Evolutionary conservation across 805 yeast genomes (phyloP), one percentile per base, ranked within the genome.

Genomic region (Gaillardinia entomophila): DNA sequence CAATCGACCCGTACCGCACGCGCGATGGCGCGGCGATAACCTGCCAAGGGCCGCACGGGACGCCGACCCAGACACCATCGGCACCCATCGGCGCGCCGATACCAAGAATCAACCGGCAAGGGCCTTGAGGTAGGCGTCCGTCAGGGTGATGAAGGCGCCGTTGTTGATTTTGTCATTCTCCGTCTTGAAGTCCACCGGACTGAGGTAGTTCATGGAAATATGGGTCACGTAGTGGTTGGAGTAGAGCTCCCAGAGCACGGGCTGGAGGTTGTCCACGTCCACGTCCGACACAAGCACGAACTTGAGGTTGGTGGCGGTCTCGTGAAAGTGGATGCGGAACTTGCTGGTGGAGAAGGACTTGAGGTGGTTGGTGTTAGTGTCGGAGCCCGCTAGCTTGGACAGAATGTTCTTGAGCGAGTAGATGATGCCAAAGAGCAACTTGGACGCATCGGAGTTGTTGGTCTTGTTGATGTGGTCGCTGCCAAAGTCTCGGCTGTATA

Each of bases 351-450:
- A 59, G 45, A 76, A 78, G 2, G 80, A 71, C 24, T 62, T 63
- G 31, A 79, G 62, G 26, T 46, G 40, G 38, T 71, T 69, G 24
- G 37, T 31, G 12, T 37, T 38, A 24, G 39, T 72, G 20, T 43
- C 42, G 30, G 53, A 60, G 16, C 63, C 66, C 22, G 22, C 6
- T 30, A 72, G 48, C 41, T 66, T 79, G n/a, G 75, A 67, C 0
- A 90, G 73, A 24, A 92, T 74, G 40, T 81, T 85, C 32, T 88
- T 71, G 39, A 90, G 58, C 10, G 96, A 87, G 53, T 78, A 83
- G 7, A 86, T 64, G 25, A 85, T 77, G 10, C 98, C 98, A 53
- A 86, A 92, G 11, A 92, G 66, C 22, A 92, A 71, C 54, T 90
- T 82, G 6, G 92, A 80, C 11, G 75, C 66, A 49, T 88, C 87